Conservation (phyloP, 768 basidiomycete species). For the Serendipita sp. region DNA sequence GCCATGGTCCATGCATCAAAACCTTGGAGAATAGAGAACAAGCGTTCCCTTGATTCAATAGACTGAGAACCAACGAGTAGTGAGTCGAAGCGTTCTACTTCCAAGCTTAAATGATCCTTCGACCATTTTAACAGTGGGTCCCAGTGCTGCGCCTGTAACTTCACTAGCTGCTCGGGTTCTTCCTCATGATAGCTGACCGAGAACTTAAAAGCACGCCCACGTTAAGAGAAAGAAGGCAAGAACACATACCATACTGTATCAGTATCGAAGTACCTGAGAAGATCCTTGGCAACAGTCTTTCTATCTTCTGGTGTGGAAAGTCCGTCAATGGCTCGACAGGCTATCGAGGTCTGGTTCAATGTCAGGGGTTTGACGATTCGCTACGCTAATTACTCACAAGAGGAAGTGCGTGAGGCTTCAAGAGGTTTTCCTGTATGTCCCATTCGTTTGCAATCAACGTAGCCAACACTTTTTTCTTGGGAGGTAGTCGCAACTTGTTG, state of each 20-base stretch:
- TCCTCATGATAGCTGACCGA: constrained; percentile 62
- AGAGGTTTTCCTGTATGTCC: constrained; percentile 75
- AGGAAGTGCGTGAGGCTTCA: constrained; percentile 85
- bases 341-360: constrained; percentile 62
- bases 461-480: constrained; percentile 54
- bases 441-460: constrained; percentile 87
- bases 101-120: constrained; percentile 43
- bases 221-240: background rate
- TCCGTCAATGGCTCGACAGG: constrained; percentile 77
- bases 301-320: constrained; percentile 42
- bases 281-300: constrained; percentile 43
- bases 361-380: background rate
- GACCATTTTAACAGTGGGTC: constrained; percentile 75
- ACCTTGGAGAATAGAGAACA: constrained; percentile 39
- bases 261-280: constrained; percentile 81
- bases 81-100: constrained; percentile 55
- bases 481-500: constrained; percentile 55
- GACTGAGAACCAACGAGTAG: constrained; percentile 59
- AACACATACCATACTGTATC: constrained; percentile 72
- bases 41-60: constrained; percentile 42
- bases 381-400: constrained; percentile 39
- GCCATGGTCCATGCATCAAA: constrained; percentile 82
- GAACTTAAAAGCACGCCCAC: background rate
- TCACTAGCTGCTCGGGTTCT: constrained; percentile 56
- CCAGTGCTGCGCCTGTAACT: constrained; percentile 75